Conservation (phyloP, 2,329 filamentous ascomycete genomes). For the Aspergillus brasiliensis region DNA sequence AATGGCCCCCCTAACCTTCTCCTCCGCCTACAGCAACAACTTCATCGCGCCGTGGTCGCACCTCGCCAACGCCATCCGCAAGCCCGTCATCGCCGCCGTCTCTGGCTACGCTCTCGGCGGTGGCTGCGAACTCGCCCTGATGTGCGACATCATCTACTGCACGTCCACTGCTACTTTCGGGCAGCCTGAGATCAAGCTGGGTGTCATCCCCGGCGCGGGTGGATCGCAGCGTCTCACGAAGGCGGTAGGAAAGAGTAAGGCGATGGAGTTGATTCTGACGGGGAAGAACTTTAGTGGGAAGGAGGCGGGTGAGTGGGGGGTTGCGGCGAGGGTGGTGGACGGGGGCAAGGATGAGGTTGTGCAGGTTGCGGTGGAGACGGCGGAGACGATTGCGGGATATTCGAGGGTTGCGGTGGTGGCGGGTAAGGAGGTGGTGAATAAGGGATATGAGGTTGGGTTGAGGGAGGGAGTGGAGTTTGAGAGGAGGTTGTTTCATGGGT, state of each 20-base stretch:
- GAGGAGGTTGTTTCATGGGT: constrained; percentile 83
- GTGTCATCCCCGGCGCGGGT: constrained; percentile 87
- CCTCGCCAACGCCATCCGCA: constrained; percentile 81
- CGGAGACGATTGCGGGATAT: constrained; percentile 85
- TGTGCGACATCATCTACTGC: constrained; percentile 95
- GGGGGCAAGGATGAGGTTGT: constrained; percentile 76
- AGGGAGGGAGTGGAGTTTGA: constrained; percentile 94
- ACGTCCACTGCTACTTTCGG: constrained; percentile 85
- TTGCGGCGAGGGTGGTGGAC: constrained; percentile 80
- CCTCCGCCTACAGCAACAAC: constrained; percentile 79
- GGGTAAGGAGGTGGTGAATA: constrained; percentile 97
- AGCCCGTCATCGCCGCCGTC: constrained; percentile 90
- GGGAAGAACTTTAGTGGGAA: constrained; percentile 80
- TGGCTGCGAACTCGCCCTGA: constrained; percentile 94
- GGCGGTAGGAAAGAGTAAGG: constrained; percentile 78
- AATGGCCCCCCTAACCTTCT: constrained; percentile 91
- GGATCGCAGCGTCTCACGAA: constrained; percentile 86
- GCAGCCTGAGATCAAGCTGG: constrained; percentile 95
- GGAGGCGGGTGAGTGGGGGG: constrained; percentile 86
- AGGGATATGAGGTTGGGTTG: constrained; percentile 88
- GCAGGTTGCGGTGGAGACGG: constrained; percentile 76
- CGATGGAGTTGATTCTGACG: constrained; percentile 90
- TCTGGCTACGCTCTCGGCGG: constrained; percentile 93
- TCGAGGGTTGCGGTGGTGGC: constrained; percentile 85
- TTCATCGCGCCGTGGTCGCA: constrained; percentile 96